Evolutionary conservation across 2,329 filamentous ascomycete genomes (phyloP).

Genomic region (Trichophyton simii): DNA sequence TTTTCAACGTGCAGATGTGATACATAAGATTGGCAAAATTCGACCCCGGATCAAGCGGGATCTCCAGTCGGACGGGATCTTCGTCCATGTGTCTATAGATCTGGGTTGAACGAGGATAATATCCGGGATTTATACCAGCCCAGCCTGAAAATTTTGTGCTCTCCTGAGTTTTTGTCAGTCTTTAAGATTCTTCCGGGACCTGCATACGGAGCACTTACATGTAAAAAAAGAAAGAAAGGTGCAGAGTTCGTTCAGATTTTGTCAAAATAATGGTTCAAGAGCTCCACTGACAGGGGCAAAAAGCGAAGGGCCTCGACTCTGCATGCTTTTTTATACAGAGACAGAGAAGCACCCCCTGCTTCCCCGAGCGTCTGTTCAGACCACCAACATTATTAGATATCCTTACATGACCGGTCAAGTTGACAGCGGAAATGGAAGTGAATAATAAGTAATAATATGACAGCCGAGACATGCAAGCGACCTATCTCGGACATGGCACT

Average conservation of each 20-base stretch:
- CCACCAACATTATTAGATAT: neutral
- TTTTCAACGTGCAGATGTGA: neutral
- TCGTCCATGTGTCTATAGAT: neutral
- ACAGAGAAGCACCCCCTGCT: neutral
- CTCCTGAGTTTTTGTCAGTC: neutral
- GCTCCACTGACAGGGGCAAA: neutral
- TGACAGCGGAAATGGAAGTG: neutral
- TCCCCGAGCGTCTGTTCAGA: neutral
- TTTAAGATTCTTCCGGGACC: neutral
- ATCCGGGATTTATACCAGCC: neutral
- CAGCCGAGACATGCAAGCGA: neutral
- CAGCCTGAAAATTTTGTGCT: neutral
- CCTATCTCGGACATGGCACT: neutral
- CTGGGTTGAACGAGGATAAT: neutral
- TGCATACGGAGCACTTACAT: neutral
- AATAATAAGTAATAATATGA: neutral
- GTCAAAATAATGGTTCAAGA: neutral
- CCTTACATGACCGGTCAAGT: neutral
- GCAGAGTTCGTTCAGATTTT: no score
- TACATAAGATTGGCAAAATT: neutral
- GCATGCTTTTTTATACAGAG: neutral
- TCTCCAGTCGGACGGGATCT: neutral
- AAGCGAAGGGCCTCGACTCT: neutral
- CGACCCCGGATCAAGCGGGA: neutral
- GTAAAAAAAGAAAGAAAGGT: neutral